Percentiles rank a stretch among this genome's conserved stretches.
Conservation (phyloP, 352 stramenopile species). For the Globisporangium splendens region DNA sequence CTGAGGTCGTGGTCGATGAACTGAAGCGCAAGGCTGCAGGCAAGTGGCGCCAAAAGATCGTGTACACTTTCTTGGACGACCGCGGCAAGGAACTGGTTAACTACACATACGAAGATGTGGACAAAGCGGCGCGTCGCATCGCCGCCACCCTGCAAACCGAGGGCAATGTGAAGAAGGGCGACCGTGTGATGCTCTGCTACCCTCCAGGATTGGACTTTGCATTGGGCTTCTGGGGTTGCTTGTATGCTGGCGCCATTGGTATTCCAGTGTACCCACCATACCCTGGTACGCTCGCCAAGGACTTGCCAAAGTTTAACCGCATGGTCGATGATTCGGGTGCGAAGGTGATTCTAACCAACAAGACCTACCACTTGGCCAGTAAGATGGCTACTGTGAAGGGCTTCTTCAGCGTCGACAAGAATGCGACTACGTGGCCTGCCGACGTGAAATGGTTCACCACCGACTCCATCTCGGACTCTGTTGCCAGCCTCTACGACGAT, state of each 20-base stretch:
- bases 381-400: conserved; percentile 79
- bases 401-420: conserved; percentile 54
- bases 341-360: conserved; percentile 64
- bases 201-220: conserved; percentile 75
- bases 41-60: conserved; percentile 58
- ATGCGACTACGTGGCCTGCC: conserved; percentile 54
- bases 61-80: conserved; percentile 84
- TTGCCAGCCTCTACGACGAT: conserved; percentile 48
- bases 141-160: conserved; percentile 57
- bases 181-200: conserved; percentile 78
- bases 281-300: conserved; percentile 64
- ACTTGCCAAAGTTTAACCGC: conserved; percentile 77
- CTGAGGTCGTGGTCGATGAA: conserved; percentile 39
- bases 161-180: conserved; percentile 43
- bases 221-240: conserved; percentile 72
- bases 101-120: conserved; percentile 70
- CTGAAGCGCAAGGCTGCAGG: conserved; percentile 45
- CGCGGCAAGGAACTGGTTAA: conserved; percentile 55
- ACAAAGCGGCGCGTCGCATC: conserved; percentile 55
- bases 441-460: conserved; percentile 72
- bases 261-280: conserved; percentile 80
- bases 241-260: conserved; percentile 67
- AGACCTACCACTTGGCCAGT: conserved; percentile 73
- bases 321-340: conserved; percentile 71
- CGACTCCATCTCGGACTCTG: conserved; percentile 52